These are phyloP conservation scores for Trypanosoma mega DNA, from an alignment of 208 protist genomes.

Conservation along the genomic window DNA sequence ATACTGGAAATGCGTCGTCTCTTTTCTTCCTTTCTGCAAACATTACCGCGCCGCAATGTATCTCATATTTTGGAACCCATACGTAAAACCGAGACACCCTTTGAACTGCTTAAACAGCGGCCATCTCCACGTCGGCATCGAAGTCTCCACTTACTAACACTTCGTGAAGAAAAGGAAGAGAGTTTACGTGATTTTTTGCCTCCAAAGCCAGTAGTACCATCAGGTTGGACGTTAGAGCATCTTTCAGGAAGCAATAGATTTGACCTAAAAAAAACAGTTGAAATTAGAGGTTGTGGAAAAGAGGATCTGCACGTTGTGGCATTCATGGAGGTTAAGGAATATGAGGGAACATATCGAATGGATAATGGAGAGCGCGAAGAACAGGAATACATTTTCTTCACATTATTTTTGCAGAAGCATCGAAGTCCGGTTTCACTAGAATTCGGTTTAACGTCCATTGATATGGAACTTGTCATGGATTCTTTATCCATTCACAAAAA, in stretches of 20 bases:
- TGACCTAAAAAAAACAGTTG: slow-evolving; percentile 63
- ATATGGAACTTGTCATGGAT: slow-evolving; percentile 88
- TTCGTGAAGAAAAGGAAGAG: slow-evolving; percentile 73
- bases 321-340: slow-evolving; percentile 74
- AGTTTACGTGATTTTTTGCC: slow-evolving; percentile 82
- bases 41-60: neutral
- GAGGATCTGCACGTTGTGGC: slow-evolving; percentile 69
- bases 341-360: slow-evolving; percentile 83
- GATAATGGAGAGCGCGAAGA: slow-evolving; percentile 86
- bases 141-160: slow-evolving; percentile 37
- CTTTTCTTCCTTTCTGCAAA: neutral
- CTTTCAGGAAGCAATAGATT: slow-evolving; percentile 58
- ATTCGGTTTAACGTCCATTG: slow-evolving; percentile 84
- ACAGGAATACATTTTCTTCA: slow-evolving; percentile 86
- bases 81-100: neutral
- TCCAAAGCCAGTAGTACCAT: slow-evolving; percentile 52
- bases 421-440: slow-evolving; percentile 61
- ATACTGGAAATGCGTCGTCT: neutral
- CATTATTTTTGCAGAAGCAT: slow-evolving; percentile 67
- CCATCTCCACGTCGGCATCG: slow-evolving; percentile 26
- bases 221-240: slow-evolving; percentile 66
- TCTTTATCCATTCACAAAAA: slow-evolving; percentile 64
- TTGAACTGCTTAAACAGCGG: neutral
- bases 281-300: slow-evolving; percentile 59
- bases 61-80: slow-evolving; percentile 1